These are phyloP conservation scores for Colletotrichum limetticola DNA, from an alignment of 2,329 filamentous ascomycete genomes.

Conservation along the genomic window DNA sequence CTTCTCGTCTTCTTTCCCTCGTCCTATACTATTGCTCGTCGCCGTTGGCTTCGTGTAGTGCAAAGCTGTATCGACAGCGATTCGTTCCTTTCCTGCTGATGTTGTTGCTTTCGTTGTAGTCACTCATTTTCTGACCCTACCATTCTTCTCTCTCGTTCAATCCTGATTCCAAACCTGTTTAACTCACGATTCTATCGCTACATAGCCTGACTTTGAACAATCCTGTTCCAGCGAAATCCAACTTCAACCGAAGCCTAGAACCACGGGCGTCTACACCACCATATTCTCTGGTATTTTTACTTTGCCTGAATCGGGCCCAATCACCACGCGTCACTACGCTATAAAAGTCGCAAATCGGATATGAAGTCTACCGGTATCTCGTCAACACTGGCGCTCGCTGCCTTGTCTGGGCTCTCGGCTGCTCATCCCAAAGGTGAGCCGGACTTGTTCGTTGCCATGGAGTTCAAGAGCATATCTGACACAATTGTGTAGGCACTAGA, in stretches of 20 bases:
- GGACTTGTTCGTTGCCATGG: background rate
- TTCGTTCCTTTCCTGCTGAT: slow-evolving; percentile 37
- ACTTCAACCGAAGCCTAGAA: background rate
- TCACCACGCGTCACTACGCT: background rate
- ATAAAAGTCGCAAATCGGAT: background rate
- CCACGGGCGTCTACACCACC: background rate
- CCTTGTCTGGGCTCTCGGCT: slow-evolving; percentile 16
- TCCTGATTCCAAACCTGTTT: slow-evolving; percentile 12
- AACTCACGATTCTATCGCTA: slow-evolving; percentile 23
- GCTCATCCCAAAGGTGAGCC: slow-evolving; percentile 26
- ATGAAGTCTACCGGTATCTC: slow-evolving; percentile 22
- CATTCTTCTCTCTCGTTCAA: slow-evolving; percentile 16
- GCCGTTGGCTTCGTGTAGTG: slow-evolving; percentile 5
- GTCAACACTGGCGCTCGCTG: background rate
- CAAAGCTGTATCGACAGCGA: slow-evolving; percentile 27
- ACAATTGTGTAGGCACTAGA: slow-evolving; percentile 24
- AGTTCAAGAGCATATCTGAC: background rate
- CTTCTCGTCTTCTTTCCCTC: background rate
- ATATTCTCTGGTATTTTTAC: background rate
- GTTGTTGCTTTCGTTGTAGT: slow-evolving; percentile 35
- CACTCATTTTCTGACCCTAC: slow-evolving; percentile 38
- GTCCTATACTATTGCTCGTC: slow-evolving; percentile 29
- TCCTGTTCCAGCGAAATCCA: background rate
- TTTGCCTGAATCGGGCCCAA: background rate
- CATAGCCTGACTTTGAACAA: background rate